phyloP scores from a whole-genome alignment of 1,284 basidiomycete species.

The Apiotrichum gracile region DNA sequence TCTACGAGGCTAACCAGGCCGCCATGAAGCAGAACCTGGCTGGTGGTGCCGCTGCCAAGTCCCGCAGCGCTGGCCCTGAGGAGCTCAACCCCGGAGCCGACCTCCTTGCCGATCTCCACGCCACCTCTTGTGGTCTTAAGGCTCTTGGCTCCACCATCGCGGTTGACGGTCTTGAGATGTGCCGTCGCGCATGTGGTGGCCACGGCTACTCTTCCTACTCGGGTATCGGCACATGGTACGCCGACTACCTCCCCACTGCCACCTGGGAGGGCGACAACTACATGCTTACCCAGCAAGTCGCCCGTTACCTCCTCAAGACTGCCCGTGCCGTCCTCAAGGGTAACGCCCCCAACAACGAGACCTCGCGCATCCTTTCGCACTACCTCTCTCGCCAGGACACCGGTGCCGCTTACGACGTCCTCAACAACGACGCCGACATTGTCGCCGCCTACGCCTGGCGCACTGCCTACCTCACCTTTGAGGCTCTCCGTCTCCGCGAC shows the following conservation, averaged over 20 bases:
- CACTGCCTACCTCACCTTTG: constrained; percentile 35
- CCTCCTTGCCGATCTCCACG: constrained; percentile 17
- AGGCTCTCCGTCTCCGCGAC: constrained; percentile 44
- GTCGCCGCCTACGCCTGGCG: constrained; percentile 52
- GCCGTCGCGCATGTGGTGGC: no score
- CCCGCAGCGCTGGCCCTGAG: constrained; percentile 15
- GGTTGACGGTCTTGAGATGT: constrained; percentile 53
- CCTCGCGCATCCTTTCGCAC: constrained; percentile 36
- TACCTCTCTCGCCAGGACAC: constrained; percentile 48
- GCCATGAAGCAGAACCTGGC: constrained; percentile 17
- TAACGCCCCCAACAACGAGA: constrained; percentile 54
- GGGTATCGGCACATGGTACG: constrained; percentile 53
- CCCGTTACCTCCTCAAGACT: constrained; percentile 51
- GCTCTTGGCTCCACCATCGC: constrained; percentile 47
- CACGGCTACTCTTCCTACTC: constrained; percentile 57
- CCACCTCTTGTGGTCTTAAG: constrained; percentile 16
- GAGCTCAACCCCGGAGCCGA: constrained; percentile 18
- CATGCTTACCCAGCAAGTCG: constrained; percentile 53
- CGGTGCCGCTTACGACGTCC: constrained; percentile 37
- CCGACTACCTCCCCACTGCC: constrained; percentile 52
- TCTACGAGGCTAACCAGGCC: constrained; percentile 35
- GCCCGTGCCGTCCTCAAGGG: constrained; percentile 53
- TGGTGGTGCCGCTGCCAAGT: background rate
- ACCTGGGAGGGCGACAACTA: constrained; percentile 57
- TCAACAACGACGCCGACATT: constrained; percentile 52